These are phyloP conservation scores for Alternaria postmessia DNA, from an alignment of 2,329 filamentous ascomycete species.

Conservation along the genomic window DNA sequence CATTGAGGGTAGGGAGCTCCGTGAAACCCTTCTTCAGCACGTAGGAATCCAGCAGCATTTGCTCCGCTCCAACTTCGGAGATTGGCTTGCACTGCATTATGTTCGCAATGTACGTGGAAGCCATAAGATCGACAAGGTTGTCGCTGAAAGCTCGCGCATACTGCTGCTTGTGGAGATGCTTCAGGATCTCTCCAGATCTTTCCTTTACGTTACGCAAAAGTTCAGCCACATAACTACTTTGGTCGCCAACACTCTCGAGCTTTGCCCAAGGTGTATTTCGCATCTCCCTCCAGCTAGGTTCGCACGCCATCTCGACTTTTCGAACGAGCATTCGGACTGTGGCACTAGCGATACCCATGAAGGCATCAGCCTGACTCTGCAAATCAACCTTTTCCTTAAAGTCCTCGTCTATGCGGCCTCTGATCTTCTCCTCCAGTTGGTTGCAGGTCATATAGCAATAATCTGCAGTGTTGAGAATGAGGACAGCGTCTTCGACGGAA, in stretches of 20 bases:
- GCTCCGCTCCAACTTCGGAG: slow-evolving; percentile 92
- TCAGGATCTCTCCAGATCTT: slow-evolving; percentile 77
- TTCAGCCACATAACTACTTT: slow-evolving; percentile 89
- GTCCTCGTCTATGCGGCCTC: slow-evolving; percentile 83
- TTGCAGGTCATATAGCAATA: slow-evolving; percentile 95
- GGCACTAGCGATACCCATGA: slow-evolving; percentile 91
- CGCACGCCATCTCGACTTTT: slow-evolving; percentile 81
- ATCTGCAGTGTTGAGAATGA: slow-evolving; percentile 95
- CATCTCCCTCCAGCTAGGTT: slow-evolving; percentile 95
- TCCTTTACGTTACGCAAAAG: slow-evolving; percentile 76
- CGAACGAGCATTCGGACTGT: slow-evolving; percentile 85
- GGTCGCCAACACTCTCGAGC: slow-evolving; percentile 91
- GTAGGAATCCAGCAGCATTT: slow-evolving; percentile 97
- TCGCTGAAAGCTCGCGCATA: slow-evolving; percentile 96
- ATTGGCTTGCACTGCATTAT: slow-evolving; percentile 90
- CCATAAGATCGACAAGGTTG: slow-evolving; percentile 89
- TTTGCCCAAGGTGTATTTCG: slow-evolving; percentile 93
- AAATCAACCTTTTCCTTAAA: slow-evolving; percentile 79
- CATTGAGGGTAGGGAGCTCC: slow-evolving; percentile 69
- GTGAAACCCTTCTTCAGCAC: slow-evolving; percentile 82
- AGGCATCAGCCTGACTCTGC: slow-evolving; percentile 91
- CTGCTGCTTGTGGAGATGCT: slow-evolving; percentile 83
- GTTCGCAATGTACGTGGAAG: slow-evolving; percentile 79
- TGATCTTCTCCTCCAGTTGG: slow-evolving; percentile 94
- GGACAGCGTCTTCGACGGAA: slow-evolving; percentile 77